Percentiles rank a stretch among this genome's conserved stretches.
Evolutionary conservation across 495 filamentous ascomycete genomes (phyloP).

Genomic region (Podospora bellae-mahoneyi): DNA sequence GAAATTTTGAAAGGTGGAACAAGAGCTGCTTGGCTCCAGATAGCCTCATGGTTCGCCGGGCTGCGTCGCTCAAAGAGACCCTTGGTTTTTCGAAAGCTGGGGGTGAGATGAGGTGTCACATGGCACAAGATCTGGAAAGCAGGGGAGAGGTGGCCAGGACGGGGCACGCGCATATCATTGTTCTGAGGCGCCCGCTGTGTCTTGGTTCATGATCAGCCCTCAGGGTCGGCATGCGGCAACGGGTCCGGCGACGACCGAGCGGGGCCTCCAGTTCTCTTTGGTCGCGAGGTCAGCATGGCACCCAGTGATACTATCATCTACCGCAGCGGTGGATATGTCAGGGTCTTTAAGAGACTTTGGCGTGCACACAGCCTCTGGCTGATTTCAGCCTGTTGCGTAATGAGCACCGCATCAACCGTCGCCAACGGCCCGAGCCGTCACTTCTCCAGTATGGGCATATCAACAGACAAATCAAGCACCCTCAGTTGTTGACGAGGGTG

Average conservation of each 20-base stretch:
- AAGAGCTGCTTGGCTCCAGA: conserved; percentile 22
- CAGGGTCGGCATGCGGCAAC: conserved; percentile 18
- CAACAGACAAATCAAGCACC: not conserved
- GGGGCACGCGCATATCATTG: conserved; percentile 21
- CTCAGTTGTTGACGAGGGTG: not conserved
- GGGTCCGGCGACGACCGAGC: conserved; percentile 22
- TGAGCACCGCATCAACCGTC: not conserved
- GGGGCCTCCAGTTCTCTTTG: not conserved
- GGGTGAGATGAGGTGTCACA: conserved; percentile 38
- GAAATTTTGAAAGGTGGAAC: conserved; percentile 28
- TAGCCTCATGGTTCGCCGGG: conserved; percentile 29
- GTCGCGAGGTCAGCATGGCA: not conserved
- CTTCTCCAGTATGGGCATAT: not conserved
- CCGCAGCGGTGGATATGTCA: not conserved
- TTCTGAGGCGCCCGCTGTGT: conserved; percentile 28
- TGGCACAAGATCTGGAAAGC: conserved; percentile 37
- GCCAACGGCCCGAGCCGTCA: not conserved
- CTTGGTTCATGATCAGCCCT: conserved; percentile 16
- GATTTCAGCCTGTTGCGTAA: not conserved
- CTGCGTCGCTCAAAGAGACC: conserved; percentile 25
- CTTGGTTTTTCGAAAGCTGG: conserved; percentile 27
- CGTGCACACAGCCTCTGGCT: not conserved
- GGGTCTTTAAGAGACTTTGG: not conserved
- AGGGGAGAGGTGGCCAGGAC: conserved; percentile 30
- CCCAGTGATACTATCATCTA: not conserved